Conservation (phyloP, 495 filamentous ascomycete genomes). For the Cercophora sp. region DNA sequence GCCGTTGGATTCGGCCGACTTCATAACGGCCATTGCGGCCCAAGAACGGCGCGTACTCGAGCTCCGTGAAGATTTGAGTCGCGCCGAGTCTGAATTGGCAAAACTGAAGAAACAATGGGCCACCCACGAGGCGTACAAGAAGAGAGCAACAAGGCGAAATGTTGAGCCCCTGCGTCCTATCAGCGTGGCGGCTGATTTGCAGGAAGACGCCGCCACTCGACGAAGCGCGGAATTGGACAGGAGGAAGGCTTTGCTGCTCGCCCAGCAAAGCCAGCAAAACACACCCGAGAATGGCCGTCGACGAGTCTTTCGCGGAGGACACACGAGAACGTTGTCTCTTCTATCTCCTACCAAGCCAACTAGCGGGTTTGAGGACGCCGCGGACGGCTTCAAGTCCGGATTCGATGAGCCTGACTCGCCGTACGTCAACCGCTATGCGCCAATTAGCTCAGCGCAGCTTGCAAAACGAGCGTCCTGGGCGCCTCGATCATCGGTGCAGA, state of each 20-base stretch:
- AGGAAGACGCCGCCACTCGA: conserved; percentile 37
- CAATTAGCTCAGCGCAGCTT: conserved; percentile 17
- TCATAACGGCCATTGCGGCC: conserved; percentile 83
- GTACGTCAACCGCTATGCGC: conserved; percentile 16
- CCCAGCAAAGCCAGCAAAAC: conserved; percentile 45
- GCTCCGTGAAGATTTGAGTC: conserved; percentile 77
- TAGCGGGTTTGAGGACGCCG: conserved; percentile 23
- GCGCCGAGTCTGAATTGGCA: conserved; percentile 72
- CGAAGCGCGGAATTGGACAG: conserved; percentile 53
- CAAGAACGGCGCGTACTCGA: conserved; percentile 93
- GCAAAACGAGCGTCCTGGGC: conserved; percentile 49
- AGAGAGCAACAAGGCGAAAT: conserved; percentile 61
- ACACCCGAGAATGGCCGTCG: conserved; percentile 37
- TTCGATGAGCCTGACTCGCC: conserved; percentile 16
- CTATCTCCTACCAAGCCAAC: conserved; percentile 60
- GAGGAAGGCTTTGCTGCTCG: conserved; percentile 55
- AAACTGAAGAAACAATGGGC: conserved; percentile 81
- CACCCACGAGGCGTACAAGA: conserved; percentile 70
- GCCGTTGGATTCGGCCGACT: conserved; percentile 65
- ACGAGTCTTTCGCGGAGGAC: conserved; percentile 50
- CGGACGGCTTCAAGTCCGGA: conserved; percentile 19
- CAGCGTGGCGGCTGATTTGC: conserved; percentile 18
- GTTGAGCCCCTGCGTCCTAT: conserved; percentile 48
- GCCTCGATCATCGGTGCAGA: conserved; percentile 33
- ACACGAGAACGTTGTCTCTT: conserved; percentile 77